Evolutionary conservation across 1,284 basidiomycete species (phyloP).

Genomic region (Fomitopsis palustris): DNA sequence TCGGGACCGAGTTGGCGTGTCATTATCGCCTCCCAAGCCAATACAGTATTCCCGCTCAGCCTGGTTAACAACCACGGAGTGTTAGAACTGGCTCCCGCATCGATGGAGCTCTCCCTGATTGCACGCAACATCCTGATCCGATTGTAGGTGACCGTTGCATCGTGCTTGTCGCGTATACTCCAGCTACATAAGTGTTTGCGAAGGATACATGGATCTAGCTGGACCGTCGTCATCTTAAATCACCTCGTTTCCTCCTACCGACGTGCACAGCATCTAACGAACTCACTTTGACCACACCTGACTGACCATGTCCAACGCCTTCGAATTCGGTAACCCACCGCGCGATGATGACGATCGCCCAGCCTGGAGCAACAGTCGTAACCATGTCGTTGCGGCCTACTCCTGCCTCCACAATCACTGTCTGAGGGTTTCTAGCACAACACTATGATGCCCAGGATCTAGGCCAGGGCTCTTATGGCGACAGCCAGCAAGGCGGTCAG

Average conservation of each 20-base stretch:
- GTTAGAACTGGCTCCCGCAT: neutral
- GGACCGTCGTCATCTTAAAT: neutral
- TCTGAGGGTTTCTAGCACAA: neutral
- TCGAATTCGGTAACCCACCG: constrained; percentile 6
- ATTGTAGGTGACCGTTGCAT: neutral
- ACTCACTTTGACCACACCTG: neutral
- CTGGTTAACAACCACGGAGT: too few species aligned
- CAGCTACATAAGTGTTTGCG: neutral
- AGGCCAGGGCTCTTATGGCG: neutral
- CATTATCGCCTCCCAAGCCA: too few species aligned
- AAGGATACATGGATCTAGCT: neutral
- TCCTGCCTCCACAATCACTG: neutral
- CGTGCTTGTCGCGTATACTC: neutral
- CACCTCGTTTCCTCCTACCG: neutral
- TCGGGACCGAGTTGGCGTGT: too few species aligned
- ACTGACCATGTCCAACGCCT: constrained; percentile 2
- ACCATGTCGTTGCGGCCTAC: neutral
- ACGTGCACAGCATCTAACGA: neutral
- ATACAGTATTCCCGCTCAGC: too few species aligned
- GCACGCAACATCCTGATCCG: neutral
- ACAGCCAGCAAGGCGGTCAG: neutral
- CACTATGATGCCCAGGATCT: constrained; percentile 1
- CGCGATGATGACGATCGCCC: neutral
- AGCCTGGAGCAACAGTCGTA: constrained; percentile 1
- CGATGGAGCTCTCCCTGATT: neutral